Percentiles rank a stretch among this genome's conserved stretches.
Conservation (phyloP, 345 rosid species). For the Crucihimalaya himalaica region DNA sequence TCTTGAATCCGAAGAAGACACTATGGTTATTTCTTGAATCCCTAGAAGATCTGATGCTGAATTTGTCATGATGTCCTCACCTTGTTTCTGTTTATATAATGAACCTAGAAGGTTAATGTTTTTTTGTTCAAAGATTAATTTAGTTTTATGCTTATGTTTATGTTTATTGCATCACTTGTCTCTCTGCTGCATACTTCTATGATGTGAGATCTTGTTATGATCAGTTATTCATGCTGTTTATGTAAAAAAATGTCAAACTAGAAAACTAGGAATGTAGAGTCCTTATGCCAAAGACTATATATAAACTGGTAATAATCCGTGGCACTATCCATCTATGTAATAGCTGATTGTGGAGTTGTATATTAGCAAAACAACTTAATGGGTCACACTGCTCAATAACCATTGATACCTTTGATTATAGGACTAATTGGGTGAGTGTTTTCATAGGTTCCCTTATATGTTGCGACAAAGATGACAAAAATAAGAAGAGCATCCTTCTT, state of each 20-base stretch:
- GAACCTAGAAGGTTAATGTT: not conserved
- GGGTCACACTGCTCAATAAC: not conserved
- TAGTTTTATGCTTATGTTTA: not conserved
- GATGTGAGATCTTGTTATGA: slow-evolving; percentile 4
- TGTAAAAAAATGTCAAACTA: not conserved
- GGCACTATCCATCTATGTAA: not conserved
- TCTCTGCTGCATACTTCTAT: not conserved
- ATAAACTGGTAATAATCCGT: not conserved
- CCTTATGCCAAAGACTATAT: not conserved
- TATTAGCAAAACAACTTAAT: slow-evolving; percentile 17
- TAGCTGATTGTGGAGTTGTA: slow-evolving; percentile 9
- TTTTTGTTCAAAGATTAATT: not conserved
- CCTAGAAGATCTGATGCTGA: not conserved
- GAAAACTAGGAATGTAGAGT: slow-evolving; percentile 9
- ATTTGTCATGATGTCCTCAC: not conserved
- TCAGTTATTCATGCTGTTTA: not conserved
- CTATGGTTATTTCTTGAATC: not conserved
- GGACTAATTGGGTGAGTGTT: slow-evolving; percentile 18
- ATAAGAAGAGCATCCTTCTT: slow-evolving; percentile 73
- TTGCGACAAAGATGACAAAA: slow-evolving; percentile 85
- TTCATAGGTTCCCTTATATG: slow-evolving; percentile 71
- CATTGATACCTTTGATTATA: not conserved
- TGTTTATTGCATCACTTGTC: not conserved
- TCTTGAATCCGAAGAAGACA: not conserved
- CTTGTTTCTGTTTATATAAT: not conserved